Percentiles rank a stretch among this genome's conserved stretches.
Evolutionary conservation across 495 filamentous ascomycete species (phyloP).

Genomic region (Neurospora terricola): DNA sequence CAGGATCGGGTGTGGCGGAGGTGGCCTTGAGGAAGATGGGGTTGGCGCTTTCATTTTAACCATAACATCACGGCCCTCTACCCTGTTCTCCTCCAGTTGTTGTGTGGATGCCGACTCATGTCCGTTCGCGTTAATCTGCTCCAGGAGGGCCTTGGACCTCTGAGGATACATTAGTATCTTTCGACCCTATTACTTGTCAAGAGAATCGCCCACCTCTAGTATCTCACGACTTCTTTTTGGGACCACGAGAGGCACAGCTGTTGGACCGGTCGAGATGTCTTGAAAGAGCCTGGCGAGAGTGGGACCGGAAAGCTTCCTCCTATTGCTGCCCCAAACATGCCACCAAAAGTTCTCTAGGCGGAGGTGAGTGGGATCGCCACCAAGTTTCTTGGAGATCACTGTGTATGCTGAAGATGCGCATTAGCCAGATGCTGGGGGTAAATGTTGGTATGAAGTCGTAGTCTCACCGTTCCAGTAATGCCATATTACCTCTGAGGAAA

Average conservation of each 20-base stretch:
- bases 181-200: neutral
- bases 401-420: conserved; percentile 34
- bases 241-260: conserved; percentile 36
- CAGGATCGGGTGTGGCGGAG: conserved; percentile 38
- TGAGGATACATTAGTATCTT: neutral
- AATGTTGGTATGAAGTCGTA: neutral
- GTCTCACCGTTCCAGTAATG: conserved; percentile 41
- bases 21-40: conserved; percentile 20
- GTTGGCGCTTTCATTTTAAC: conserved; percentile 16
- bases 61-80: neutral
- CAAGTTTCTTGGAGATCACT: conserved; percentile 37
- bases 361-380: conserved; percentile 39
- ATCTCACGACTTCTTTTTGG: conserved; percentile 34
- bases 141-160: neutral
- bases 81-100: conserved; percentile 3
- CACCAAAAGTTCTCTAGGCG: conserved; percentile 49
- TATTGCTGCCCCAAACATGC: conserved; percentile 44
- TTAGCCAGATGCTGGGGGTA: conserved; percentile 3
- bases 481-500: conserved; percentile 39
- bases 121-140: conserved; percentile 5
- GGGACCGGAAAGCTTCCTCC: conserved; percentile 32
- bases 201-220: conserved; percentile 24
- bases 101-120: neutral
- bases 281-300: conserved; percentile 37
- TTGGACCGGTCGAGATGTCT: conserved; percentile 38